phyloP scores from a whole-genome alignment of 208 protist species.

The Trypanosomatidae sp. region DNA sequence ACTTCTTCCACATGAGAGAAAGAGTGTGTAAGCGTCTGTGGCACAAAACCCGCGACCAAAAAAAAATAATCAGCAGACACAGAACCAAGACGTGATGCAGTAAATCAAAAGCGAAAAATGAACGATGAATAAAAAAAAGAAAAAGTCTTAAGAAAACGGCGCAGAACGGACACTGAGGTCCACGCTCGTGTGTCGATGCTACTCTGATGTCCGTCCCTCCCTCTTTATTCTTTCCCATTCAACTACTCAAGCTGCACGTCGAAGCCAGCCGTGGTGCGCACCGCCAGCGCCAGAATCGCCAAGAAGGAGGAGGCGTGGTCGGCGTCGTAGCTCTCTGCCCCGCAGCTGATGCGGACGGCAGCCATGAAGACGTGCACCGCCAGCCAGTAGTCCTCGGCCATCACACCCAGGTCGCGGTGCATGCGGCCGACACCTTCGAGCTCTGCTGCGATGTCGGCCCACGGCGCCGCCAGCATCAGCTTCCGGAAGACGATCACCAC shows the following conservation, averaged over 20 bases:
- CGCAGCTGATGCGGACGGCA: conserved; percentile 55
- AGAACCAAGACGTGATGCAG: no score
- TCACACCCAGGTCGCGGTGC: conserved; percentile 59
- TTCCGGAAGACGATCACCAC: conserved; percentile 64
- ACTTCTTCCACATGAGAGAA: no score
- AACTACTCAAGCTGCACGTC: conserved; percentile 3
- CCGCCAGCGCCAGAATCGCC: conserved; percentile 54
- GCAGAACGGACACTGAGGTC: no score
- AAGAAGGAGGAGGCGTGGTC: conserved; percentile 73
- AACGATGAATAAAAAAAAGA: no score
- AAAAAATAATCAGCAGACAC: no score
- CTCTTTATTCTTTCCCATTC: neutral
- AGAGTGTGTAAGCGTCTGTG: no score
- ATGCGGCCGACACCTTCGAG: conserved; percentile 53
- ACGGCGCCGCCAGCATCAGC: conserved; percentile 36
- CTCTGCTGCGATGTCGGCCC: conserved; percentile 50
- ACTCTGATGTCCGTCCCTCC: no score
- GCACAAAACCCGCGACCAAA: no score
- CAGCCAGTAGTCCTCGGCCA: conserved; percentile 74
- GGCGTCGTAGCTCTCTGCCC: conserved; percentile 45
- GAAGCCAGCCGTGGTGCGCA: conserved; percentile 40
- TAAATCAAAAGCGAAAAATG: no score
- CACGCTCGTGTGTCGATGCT: no score
- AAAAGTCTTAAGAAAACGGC: no score
- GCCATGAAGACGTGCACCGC: conserved; percentile 71